Evolutionary conservation across 192 early-diverging fungal genomes (phyloP).

Genomic region (Coemansia asiatica): DNA sequence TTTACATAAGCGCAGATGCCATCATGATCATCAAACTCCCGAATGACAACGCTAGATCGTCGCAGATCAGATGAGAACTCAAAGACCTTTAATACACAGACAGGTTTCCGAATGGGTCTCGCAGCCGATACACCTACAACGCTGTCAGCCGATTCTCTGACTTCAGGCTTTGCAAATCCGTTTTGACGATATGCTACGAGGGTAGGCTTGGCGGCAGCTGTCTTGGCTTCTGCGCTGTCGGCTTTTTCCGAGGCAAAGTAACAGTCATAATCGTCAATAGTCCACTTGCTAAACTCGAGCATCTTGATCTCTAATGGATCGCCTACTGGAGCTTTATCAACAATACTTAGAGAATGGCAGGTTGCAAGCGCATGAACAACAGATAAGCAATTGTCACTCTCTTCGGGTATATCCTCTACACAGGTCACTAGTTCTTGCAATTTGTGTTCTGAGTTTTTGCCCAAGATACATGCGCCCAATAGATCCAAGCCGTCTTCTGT

Average conservation of each 20-base stretch:
- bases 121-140: constrained; percentile 5
- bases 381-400: constrained; percentile 2
- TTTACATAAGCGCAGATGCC: constrained; percentile 73
- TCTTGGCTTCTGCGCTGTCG: background rate
- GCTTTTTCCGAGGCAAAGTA: constrained; percentile 29
- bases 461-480: constrained; percentile 69
- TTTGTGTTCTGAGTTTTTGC: constrained; percentile 15
- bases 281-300: constrained; percentile 94
- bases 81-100: constrained; percentile 72
- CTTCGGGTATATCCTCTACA: constrained; percentile 2
- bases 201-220: background rate
- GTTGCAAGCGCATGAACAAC: constrained; percentile 67
- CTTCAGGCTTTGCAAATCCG: background rate
- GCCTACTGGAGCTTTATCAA: constrained; percentile 79
- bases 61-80: constrained; percentile 89
- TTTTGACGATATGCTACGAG: background rate
- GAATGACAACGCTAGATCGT: constrained; percentile 87
- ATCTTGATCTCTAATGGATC: constrained; percentile 96
- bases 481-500: constrained; percentile 95
- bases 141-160: background rate
- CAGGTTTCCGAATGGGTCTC: background rate
- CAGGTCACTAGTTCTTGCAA: constrained; percentile 44
- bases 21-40: constrained; percentile 33
- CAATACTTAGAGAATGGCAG: constrained; percentile 84
- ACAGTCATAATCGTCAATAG: constrained; percentile 76